phyloP scores from a whole-genome alignment of 2,329 filamentous ascomycete genomes.

The Diaporthe sp. region DNA sequence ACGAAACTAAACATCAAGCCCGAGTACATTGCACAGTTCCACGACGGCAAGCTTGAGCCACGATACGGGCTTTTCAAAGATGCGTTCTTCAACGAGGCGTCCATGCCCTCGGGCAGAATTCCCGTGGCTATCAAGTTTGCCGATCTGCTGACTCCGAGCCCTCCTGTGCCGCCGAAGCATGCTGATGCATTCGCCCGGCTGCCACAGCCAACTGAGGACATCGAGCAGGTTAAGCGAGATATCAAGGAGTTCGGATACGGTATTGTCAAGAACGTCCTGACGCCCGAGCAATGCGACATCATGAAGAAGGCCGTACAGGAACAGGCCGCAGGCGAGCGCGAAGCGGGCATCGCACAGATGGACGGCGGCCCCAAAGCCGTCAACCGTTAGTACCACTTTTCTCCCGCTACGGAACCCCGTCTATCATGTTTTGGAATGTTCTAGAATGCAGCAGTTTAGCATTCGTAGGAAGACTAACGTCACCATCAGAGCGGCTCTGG shows the following conservation, averaged over 20 bases:
- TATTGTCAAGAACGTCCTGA: conserved; percentile 48
- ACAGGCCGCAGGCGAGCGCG: conserved; percentile 47
- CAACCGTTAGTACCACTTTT: conserved; percentile 34
- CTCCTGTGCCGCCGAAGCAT: conserved; percentile 42
- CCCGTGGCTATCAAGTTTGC: conserved; percentile 47
- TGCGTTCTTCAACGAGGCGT: conserved; percentile 45
- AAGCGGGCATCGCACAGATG: conserved; percentile 44
- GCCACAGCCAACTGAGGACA: conserved; percentile 50
- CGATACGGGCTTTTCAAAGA: conserved; percentile 49
- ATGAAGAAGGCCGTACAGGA: conserved; percentile 46
- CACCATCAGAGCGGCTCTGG: conserved; percentile 41
- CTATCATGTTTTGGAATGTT: no score
- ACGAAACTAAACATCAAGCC: conserved; percentile 46
- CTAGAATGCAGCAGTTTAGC: no score
- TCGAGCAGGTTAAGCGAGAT: conserved; percentile 48
- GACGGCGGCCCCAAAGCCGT: conserved; percentile 43
- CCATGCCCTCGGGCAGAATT: conserved; percentile 46
- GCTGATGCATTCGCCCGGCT: conserved; percentile 58
- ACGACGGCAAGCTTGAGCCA: conserved; percentile 47
- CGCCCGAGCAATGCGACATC: conserved; percentile 44
- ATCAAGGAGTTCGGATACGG: conserved; percentile 48
- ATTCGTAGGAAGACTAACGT: no score
- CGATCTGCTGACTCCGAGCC: conserved; percentile 45
- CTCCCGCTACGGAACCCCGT: no score
- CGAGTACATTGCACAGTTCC: conserved; percentile 46